Evolutionary conservation across 2,329 filamentous ascomycete genomes (phyloP).

Genomic region (Trichoderma asperellum): DNA sequence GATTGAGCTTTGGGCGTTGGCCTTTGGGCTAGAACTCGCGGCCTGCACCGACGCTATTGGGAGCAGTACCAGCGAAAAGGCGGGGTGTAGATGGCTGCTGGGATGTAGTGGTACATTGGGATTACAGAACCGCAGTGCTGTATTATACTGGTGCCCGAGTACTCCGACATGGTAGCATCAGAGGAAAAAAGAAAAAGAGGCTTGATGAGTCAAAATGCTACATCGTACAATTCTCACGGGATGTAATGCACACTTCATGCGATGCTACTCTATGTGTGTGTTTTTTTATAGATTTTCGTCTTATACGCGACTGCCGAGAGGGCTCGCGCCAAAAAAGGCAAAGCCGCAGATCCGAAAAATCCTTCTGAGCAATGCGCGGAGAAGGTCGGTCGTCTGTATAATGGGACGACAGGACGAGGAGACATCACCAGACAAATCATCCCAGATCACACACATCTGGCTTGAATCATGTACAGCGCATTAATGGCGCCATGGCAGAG

Average conservation of each 20-base stretch:
- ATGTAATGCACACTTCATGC: background rate
- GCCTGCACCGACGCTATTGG: background rate
- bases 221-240: background rate
- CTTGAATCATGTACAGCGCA: background rate
- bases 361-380: background rate
- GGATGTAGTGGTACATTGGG: background rate
- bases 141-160: background rate
- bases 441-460: background rate
- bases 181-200: background rate
- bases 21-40: background rate
- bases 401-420: background rate
- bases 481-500: background rate
- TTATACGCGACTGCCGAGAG: background rate
- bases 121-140: background rate
- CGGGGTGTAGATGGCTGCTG: background rate
- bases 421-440: constrained; percentile 5
- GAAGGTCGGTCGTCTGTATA: background rate
- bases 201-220: background rate
- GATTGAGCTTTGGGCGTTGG: constrained; percentile 15
- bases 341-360: background rate
- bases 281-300: background rate
- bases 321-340: background rate
- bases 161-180: background rate
- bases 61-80: background rate
- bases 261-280: background rate